Conservation (phyloP, 1,284 basidiomycete species). For the Malassezia yamatoensis region DNA sequence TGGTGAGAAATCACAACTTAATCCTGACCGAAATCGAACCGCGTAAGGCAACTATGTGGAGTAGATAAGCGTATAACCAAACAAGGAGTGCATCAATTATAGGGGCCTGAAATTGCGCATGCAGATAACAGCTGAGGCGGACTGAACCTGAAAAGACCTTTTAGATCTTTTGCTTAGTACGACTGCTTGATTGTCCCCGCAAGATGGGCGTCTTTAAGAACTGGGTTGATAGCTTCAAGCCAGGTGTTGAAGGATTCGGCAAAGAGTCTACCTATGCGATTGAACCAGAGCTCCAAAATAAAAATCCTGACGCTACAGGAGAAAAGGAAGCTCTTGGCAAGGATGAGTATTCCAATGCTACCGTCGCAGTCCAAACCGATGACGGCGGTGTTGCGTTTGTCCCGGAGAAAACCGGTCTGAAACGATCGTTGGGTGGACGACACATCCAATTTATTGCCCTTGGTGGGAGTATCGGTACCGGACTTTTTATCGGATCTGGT, state of each 20-base stretch:
- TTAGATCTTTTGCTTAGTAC: too few species aligned
- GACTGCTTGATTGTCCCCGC: too few species aligned
- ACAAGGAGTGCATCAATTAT: too few species aligned
- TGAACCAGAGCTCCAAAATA: background rate
- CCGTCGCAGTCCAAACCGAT: conserved; percentile 13
- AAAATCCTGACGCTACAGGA: background rate
- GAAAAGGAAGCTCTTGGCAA: conserved; percentile 6
- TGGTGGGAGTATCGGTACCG: conserved; percentile 51
- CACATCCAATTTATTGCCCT: conserved; percentile 43
- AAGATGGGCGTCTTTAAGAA: conserved; percentile 8
- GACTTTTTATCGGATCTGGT: conserved; percentile 52
- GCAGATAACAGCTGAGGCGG: too few species aligned
- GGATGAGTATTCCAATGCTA: conserved; percentile 13
- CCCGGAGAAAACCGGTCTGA: conserved; percentile 24
- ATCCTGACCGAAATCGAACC: too few species aligned
- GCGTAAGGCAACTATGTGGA: too few species aligned
- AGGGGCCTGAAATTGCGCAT: too few species aligned
- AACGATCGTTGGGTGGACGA: conserved; percentile 29
- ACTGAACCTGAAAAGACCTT: too few species aligned
- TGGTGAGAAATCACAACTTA: too few species aligned
- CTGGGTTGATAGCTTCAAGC: conserved; percentile 22
- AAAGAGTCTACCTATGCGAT: conserved; percentile 3
- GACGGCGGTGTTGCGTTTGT: conserved; percentile 10
- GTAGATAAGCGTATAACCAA: too few species aligned
- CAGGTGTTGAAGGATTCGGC: conserved; percentile 10